Evolutionary conservation across 1,284 basidiomycete genomes (phyloP), one percentile per base, ranked within the genome.

Genomic region (Pterulicium gracile): DNA sequence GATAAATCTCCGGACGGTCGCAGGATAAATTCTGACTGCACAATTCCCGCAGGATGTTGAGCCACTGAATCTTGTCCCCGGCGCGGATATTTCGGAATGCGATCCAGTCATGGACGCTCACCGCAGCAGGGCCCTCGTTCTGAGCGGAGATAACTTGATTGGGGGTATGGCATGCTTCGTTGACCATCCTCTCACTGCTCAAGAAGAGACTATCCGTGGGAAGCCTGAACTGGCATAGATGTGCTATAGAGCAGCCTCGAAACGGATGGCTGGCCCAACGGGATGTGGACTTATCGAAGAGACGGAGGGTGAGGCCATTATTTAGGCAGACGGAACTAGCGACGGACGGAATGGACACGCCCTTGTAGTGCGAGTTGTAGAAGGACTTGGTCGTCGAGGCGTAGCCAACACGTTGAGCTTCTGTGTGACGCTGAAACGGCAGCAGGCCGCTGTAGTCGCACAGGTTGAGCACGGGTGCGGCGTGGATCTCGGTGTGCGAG

Each of bases 81-180:
- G 66, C 61, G 3, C 73, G 68, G 21, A 76, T 48, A 24, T 58
- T 56, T 0, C 65, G 65, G 47, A 70, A 75, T 0, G 67, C 59
- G 4, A 65, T 54, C 34, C 61, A 68, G 48, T 76, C 72, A 24
- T 75, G 70, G 3, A 69, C 51, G 3, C 51, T 59, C 2, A 75
- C 50, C 1, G 64, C 57, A 1, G 47, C 43, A 2, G 63, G 61
- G 32, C 69, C 70, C 3, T 62, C 51, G 0, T 52, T 53, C 49
- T 76, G 75, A 3, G 56, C 50, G 3, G 70, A 66, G 5, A 77
- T 49, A 18, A 68, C 56, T n/a, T 58, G 50, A 24, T 77, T 77
- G 0, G 69, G 58, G 0, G 65, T 62, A 45, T 74, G 68, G 3
- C 46, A 50, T 0, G 69, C 71, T 0, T 48, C 35, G 4, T 54